Evolutionary conservation across 176 grass and related monocot genomes (phyloP).

Genomic region (Puccinellia tenuiflora): DNA sequence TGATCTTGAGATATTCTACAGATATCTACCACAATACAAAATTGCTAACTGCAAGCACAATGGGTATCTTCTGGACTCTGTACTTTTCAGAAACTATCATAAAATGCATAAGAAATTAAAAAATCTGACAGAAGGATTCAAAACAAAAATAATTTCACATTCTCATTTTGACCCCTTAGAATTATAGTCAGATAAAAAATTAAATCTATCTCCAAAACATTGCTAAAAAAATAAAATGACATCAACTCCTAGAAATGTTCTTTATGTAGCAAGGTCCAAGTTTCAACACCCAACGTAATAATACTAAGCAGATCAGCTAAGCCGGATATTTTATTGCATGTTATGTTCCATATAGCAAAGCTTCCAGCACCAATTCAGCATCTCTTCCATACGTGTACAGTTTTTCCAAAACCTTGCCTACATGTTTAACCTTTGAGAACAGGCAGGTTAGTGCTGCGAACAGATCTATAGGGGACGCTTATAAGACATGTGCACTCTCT

Average conservation of each 20-base stretch:
- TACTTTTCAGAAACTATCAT: no score
- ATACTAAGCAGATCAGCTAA: not conserved
- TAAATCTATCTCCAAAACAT: not conserved
- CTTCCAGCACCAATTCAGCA: not conserved
- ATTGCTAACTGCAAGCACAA: not conserved
- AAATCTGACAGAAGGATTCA: no score
- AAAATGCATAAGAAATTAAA: no score
- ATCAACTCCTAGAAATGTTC: no score
- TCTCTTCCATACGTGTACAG: not conserved
- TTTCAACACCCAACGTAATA: not conserved
- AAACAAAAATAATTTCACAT: no score
- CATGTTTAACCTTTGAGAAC: not conserved
- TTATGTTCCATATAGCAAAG: not conserved
- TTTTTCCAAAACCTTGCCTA: not conserved
- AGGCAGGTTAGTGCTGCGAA: not conserved
- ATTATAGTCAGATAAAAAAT: not conserved
- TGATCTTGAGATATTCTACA: not conserved
- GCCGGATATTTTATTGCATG: not conserved
- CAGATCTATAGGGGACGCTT: not conserved
- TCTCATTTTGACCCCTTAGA: not conserved
- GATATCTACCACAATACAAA: not conserved
- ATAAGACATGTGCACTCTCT: not conserved
- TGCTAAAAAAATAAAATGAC: not conserved
- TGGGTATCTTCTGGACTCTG: not conserved
- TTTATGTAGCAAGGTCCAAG: no score